These are phyloP conservation scores for Phytophthora hybrid DNA, from an alignment of 352 stramenopile genomes.

Conservation along the genomic window DNA sequence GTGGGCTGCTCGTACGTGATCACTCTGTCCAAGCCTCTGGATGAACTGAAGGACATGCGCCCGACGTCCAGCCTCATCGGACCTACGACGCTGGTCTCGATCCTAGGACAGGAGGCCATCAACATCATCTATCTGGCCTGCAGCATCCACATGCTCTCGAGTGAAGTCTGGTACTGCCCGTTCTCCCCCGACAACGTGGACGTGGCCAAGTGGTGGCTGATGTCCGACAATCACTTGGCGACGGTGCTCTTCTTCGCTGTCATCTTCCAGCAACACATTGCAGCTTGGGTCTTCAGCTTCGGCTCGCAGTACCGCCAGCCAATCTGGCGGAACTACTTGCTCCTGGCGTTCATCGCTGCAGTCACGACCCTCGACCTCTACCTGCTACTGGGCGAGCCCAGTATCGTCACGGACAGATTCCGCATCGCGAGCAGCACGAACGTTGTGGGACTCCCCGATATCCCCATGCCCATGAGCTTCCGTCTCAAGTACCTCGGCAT, in stretches of 20 bases:
- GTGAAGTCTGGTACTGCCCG: slow-evolving; percentile 51
- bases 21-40: slow-evolving; percentile 62
- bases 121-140: slow-evolving; percentile 60
- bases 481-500: slow-evolving; percentile 44
- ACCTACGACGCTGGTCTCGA: slow-evolving; percentile 49
- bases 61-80: slow-evolving; percentile 72
- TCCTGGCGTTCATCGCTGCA: slow-evolving; percentile 43
- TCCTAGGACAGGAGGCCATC: slow-evolving; percentile 57
- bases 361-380: slow-evolving; percentile 47
- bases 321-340: slow-evolving; percentile 53
- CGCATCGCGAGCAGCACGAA: slow-evolving; percentile 63
- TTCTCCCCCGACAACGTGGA: slow-evolving; percentile 52
- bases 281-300: slow-evolving; percentile 51
- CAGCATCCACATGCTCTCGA: slow-evolving; percentile 41
- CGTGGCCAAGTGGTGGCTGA: slow-evolving; percentile 55
- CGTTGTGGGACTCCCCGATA: slow-evolving; percentile 54
- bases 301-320: slow-evolving; percentile 53
- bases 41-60: slow-evolving; percentile 27
- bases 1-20: slow-evolving; percentile 79
- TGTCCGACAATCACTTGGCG: slow-evolving; percentile 53
- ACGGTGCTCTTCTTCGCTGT: slow-evolving; percentile 43
- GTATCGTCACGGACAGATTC: slow-evolving; percentile 49
- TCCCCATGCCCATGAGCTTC: slow-evolving; percentile 54
- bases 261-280: slow-evolving; percentile 44
- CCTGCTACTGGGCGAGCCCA: slow-evolving; percentile 51